Percentiles rank a stretch among this genome's conserved stretches.
Evolutionary conservation across 768 basidiomycete species (phyloP).

Genomic region (Xerocomellus intermedius): DNA sequence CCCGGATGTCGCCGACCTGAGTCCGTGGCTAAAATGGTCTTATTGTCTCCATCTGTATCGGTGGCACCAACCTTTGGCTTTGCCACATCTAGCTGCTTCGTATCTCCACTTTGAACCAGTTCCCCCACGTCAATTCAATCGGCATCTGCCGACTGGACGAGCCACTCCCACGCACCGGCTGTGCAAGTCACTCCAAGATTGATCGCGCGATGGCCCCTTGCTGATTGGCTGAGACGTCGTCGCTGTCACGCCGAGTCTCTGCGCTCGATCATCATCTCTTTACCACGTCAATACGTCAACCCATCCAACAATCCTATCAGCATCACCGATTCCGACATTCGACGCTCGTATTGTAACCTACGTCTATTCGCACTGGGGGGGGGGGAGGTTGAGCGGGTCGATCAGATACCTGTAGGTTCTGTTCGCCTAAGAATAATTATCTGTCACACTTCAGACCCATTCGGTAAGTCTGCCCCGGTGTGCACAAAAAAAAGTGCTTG

Average conservation of each 20-base stretch:
- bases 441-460: slow-evolving; percentile 15
- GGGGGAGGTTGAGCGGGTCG: slow-evolving; percentile 10
- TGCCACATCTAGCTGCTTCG: slow-evolving; percentile 11
- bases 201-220: slow-evolving; percentile 16
- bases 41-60: slow-evolving; percentile 15
- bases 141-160: slow-evolving; percentile 17
- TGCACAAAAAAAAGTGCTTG: neutral
- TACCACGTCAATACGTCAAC: slow-evolving; percentile 17
- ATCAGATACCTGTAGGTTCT: neutral
- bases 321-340: slow-evolving; percentile 1
- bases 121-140: slow-evolving; percentile 27
- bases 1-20: slow-evolving; percentile 7
- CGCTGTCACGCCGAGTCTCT: neutral
- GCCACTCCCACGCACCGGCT: slow-evolving; percentile 31
- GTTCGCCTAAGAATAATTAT: slow-evolving; percentile 7
- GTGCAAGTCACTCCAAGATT: slow-evolving; percentile 22
- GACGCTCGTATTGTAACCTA: slow-evolving; percentile 9
- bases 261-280: slow-evolving; percentile 1
- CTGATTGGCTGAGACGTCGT: slow-evolving; percentile 14
- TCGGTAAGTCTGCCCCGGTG: slow-evolving; percentile 20
- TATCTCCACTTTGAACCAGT: slow-evolving; percentile 23
- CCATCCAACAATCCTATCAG: neutral
- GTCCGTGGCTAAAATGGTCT: slow-evolving; percentile 16
- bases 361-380: slow-evolving; percentile 9
- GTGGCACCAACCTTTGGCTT: slow-evolving; percentile 5